A percentile compares a stretch with the other conserved stretches of the same genome.
phyloP scores from a whole-genome alignment of 805 yeast genomes.

The Ogataea naganishii region DNA sequence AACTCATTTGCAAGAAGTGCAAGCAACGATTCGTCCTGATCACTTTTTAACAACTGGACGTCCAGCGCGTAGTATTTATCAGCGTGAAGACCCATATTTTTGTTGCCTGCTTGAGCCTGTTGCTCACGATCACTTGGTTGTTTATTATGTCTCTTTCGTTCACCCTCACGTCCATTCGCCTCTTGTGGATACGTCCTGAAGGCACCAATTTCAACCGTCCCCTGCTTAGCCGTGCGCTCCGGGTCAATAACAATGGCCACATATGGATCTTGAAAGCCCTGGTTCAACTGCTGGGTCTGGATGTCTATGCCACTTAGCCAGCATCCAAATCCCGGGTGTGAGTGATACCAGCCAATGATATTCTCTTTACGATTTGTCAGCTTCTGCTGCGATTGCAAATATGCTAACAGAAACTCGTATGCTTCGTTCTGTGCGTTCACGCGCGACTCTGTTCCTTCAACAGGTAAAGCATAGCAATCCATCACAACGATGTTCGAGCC shows the following conservation, averaged over 20 bases:
- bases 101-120: conserved; percentile 31
- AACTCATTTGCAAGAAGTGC: conserved; percentile 33
- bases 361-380: conserved; percentile 45
- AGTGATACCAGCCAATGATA: conserved; percentile 95
- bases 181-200: conserved; percentile 54
- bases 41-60: conserved; percentile 48
- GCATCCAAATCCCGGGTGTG: conserved; percentile 96
- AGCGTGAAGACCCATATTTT: conserved; percentile 66
- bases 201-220: conserved; percentile 78
- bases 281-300: conserved; percentile 78
- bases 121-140: not conserved
- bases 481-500: conserved; percentile 51
- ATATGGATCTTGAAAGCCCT: conserved; percentile 85
- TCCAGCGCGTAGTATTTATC: conserved; percentile 60
- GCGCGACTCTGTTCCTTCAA: conserved; percentile 91
- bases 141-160: conserved; percentile 3
- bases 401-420: conserved; percentile 89
- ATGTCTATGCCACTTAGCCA: conserved; percentile 94
- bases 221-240: conserved; percentile 49
- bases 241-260: conserved; percentile 88
- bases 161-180: conserved; percentile 5
- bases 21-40: conserved; percentile 39
- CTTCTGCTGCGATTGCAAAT: conserved; percentile 47
- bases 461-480: conserved; percentile 85
- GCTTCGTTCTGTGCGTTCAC: conserved; percentile 94